Percentiles rank a stretch among this genome's conserved stretches.
Conservation (phyloP, 495 filamentous ascomycete species). For the Penicillium diatomitis region DNA sequence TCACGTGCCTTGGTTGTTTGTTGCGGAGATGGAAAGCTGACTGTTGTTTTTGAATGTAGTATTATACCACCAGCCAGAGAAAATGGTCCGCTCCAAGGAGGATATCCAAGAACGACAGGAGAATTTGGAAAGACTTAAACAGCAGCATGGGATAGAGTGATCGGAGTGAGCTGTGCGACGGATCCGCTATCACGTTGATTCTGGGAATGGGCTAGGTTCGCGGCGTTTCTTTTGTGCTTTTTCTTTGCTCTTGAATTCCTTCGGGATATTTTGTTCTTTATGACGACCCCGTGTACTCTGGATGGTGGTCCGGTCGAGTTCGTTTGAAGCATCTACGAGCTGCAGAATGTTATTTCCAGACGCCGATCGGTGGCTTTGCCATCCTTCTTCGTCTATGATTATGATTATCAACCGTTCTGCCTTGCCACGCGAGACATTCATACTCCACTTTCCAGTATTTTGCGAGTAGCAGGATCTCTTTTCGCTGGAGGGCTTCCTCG, state of each 20-base stretch:
- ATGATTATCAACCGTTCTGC: slow-evolving; percentile 9
- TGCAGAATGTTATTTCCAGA: slow-evolving; percentile 9
- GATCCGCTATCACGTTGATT: slow-evolving; percentile 23
- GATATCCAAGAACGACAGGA: slow-evolving; percentile 90
- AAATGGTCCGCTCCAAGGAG: slow-evolving; percentile 88
- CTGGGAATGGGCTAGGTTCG: slow-evolving; percentile 37
- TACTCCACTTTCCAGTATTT: no score
- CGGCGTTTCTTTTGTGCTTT: slow-evolving; percentile 31
- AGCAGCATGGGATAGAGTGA: slow-evolving; percentile 98
- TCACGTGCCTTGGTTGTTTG: no score
- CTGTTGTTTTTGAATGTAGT: slow-evolving; percentile 42
- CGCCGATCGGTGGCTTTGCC: slow-evolving; percentile 4
- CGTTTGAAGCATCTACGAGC: slow-evolving; percentile 1
- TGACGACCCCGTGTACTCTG: slow-evolving; percentile 1
- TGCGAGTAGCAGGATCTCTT: no score
- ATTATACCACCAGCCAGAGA: slow-evolving; percentile 96
- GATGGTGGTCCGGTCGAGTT: slow-evolving; percentile 5
- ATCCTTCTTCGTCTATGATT: slow-evolving; percentile 1
- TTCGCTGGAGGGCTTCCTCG: no score
- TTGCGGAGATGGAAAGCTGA: neutral
- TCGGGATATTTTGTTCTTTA: slow-evolving; percentile 15
- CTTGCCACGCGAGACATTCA: neutral
- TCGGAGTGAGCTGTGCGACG: slow-evolving; percentile 24
- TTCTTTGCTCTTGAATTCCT: slow-evolving; percentile 3
- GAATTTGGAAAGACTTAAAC: slow-evolving; percentile 95